Conservation (phyloP, 106 monocot genomes). For the Dactylorhiza incarnata region DNA sequence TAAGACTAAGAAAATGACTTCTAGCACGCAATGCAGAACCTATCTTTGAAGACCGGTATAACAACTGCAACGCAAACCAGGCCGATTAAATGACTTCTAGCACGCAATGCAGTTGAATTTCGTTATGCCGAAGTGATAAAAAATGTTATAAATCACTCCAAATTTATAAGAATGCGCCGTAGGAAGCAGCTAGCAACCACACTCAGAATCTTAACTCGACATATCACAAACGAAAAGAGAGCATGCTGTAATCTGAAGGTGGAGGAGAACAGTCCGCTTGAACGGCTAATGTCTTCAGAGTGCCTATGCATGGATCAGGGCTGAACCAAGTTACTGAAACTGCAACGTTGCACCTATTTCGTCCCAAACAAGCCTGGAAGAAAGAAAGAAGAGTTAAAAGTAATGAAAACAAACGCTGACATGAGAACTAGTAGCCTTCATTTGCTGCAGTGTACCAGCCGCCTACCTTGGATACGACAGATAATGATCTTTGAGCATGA, state of each 20-base stretch:
- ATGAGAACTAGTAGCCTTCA: not conserved
- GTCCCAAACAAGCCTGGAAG: constrained; percentile 63
- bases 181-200: not conserved
- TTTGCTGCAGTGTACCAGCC: not conserved
- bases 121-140: not conserved
- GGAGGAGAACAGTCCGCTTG: constrained; percentile 52
- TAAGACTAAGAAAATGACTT: no score
- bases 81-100: not conserved
- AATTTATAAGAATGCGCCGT: not conserved
- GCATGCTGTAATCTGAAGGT: constrained; percentile 1
- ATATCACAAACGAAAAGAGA: not conserved
- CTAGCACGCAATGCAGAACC: no score
- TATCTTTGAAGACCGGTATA: not conserved
- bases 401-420: not conserved
- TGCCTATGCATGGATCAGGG: constrained; percentile 53
- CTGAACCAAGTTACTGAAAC: constrained; percentile 55
- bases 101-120: not conserved
- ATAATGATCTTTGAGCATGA: constrained; percentile 66
- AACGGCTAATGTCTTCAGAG: constrained; percentile 55
- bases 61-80: not conserved
- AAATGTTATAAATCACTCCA: not conserved
- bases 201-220: not conserved
- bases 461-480: constrained; percentile 55
- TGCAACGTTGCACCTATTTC: constrained; percentile 38
- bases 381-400: not conserved